Percentiles rank a stretch among this genome's conserved stretches.
Conservation (phyloP, 805 yeast species). For the Saccharomycopsis microspora region DNA sequence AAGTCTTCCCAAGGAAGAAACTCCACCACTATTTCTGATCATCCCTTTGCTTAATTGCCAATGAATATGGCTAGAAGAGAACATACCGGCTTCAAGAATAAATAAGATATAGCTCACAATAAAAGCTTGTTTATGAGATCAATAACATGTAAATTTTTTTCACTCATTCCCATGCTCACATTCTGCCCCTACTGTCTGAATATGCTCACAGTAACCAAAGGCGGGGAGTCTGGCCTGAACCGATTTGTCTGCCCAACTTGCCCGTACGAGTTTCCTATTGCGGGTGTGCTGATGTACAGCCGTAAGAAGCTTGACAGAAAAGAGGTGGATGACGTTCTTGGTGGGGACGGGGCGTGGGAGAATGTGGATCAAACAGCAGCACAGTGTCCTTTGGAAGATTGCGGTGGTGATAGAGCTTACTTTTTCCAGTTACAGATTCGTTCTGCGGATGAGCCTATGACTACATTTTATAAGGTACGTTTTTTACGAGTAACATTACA, state of each 20-base stretch:
- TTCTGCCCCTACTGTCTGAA: slow-evolving; percentile 94
- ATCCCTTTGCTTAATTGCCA: too few species aligned
- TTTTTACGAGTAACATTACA: neutral
- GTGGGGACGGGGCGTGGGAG: slow-evolving; percentile 98
- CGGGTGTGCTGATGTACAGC: slow-evolving; percentile 75
- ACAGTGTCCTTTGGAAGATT: slow-evolving; percentile 80
- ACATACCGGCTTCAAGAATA: too few species aligned
- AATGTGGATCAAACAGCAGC: slow-evolving; percentile 93
- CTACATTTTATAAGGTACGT: slow-evolving; percentile 71
- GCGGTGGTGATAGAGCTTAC: slow-evolving; percentile 87
- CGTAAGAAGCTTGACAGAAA: slow-evolving; percentile 75
- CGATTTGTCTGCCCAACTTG: slow-evolving; percentile 86
- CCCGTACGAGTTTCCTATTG: slow-evolving; percentile 87
- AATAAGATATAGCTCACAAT: too few species aligned
- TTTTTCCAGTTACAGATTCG: slow-evolving; percentile 94
- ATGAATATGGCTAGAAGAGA: too few species aligned
- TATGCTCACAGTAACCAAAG: slow-evolving; percentile 67
- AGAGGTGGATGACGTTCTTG: slow-evolving; percentile 91
- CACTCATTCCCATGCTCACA: slow-evolving; percentile 53
- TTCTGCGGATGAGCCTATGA: slow-evolving; percentile 99
- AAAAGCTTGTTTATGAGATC: neutral
- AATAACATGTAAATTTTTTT: slow-evolving; percentile 1
- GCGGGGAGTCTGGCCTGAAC: slow-evolving; percentile 43
- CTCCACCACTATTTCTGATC: too few species aligned
- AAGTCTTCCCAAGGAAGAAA: too few species aligned